A percentile compares a stretch with the other conserved stretches of the same genome.
These are phyloP conservation scores for Diutina siamensis DNA, from an alignment of 1,139 yeast species.

Conservation along the genomic window DNA sequence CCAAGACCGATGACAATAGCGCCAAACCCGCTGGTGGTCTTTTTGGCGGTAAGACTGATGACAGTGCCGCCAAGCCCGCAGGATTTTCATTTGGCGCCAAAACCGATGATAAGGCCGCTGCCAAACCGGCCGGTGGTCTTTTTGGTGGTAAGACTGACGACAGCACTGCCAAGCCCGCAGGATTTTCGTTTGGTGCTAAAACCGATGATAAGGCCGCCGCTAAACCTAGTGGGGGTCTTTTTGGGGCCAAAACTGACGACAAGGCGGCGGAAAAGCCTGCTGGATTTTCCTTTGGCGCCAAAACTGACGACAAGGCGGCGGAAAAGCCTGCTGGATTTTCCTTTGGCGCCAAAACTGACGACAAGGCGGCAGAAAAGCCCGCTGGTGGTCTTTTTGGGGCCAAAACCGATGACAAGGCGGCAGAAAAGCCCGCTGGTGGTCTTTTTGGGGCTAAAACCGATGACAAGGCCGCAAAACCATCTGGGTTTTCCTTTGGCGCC, in stretches of 20 bases:
- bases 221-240: slow-evolving; percentile 13
- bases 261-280: slow-evolving; percentile 7
- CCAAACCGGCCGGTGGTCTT: slow-evolving; percentile 9
- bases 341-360: slow-evolving; percentile 6
- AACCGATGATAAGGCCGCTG: slow-evolving; percentile 13
- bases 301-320: slow-evolving; percentile 7
- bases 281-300: neutral
- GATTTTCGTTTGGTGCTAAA: slow-evolving; percentile 10
- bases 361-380: slow-evolving; percentile 7
- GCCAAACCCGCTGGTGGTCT: neutral
- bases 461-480: neutral
- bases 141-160: slow-evolving; percentile 15
- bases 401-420: neutral
- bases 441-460: slow-evolving; percentile 6
- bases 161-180: slow-evolving; percentile 10
- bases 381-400: neutral
- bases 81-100: slow-evolving; percentile 22
- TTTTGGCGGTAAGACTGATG: neutral
- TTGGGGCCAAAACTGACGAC: slow-evolving; percentile 15
- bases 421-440: neutral
- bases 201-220: slow-evolving; percentile 13
- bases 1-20: neutral
- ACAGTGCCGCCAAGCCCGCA: slow-evolving; percentile 9
- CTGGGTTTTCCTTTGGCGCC: slow-evolving; percentile 1
- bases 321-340: slow-evolving; percentile 5